Conservation (phyloP, 2,329 filamentous ascomycete genomes). For the Alternaria ventricosa region DNA sequence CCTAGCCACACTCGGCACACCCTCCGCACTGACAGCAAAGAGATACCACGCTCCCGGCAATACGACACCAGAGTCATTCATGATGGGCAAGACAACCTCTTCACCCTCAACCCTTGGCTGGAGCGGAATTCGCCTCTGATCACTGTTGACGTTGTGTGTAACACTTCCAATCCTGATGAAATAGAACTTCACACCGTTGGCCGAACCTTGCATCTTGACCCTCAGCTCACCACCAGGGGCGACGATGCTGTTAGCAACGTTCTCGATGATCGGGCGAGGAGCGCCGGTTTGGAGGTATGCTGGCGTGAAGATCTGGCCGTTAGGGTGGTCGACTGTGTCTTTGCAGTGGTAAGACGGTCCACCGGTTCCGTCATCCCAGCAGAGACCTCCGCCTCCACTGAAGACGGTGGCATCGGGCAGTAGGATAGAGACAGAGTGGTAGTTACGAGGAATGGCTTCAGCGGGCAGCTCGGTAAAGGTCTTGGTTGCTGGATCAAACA, state of each 20-base stretch:
- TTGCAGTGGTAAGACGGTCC: conserved; percentile 50
- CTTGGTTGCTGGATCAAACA: conserved; percentile 28
- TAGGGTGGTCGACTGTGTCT: conserved; percentile 53
- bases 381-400: conserved; percentile 29
- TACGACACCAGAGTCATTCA: conserved; percentile 19
- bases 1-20: conserved; percentile 26
- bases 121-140: conserved; percentile 28
- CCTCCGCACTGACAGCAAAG: conserved; percentile 21
- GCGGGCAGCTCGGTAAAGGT: conserved; percentile 23
- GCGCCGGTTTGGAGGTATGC: conserved; percentile 57
- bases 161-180: conserved; percentile 31
- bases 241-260: conserved; percentile 4
- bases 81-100: conserved; percentile 13
- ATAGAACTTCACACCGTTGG: conserved; percentile 15
- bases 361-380: conserved; percentile 20
- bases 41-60: conserved; percentile 27
- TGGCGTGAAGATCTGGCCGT: conserved; percentile 62
- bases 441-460: conserved; percentile 24
- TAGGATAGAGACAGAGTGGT: conserved; percentile 32
- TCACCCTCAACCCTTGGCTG: neutral
- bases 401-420: conserved; percentile 29
- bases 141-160: conserved; percentile 30
- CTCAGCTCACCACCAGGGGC: conserved; percentile 18
- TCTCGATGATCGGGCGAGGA: conserved; percentile 20
- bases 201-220: conserved; percentile 15